A percentile compares a stretch with the other conserved stretches of the same genome.
These are phyloP conservation scores for Saccharomycopsis hybrid DNA, from an alignment of 1,139 yeast species.

Conservation along the genomic window DNA sequence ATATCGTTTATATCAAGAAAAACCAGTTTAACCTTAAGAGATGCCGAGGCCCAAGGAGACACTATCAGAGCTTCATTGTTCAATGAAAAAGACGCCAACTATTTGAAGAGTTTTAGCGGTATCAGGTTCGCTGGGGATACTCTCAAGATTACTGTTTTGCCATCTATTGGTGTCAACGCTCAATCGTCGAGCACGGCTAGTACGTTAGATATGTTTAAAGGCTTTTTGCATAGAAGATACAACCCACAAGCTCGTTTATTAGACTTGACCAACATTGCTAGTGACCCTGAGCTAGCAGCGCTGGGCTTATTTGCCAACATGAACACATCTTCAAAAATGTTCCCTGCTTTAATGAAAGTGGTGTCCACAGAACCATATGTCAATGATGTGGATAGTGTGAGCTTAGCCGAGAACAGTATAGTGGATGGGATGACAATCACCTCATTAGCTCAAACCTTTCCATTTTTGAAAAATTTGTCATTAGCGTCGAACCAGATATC, in stretches of 20 bases:
- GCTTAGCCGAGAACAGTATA: conserved; percentile 60
- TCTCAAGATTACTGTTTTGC: conserved; percentile 46
- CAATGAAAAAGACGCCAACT: conserved; percentile 48
- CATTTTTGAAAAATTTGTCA: conserved; percentile 69
- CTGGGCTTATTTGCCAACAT: conserved; percentile 63
- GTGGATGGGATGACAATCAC: conserved; percentile 52
- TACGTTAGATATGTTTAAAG: conserved; percentile 57
- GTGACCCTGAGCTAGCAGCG: conserved; percentile 54
- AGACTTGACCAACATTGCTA: conserved; percentile 58
- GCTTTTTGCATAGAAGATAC: conserved; percentile 61
- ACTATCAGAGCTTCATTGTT: conserved; percentile 53
- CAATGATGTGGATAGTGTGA: conserved; percentile 62
- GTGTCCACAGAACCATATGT: conserved; percentile 42
- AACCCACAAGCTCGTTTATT: conserved; percentile 58
- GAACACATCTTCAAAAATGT: conserved; percentile 65
- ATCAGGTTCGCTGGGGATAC: conserved; percentile 74
- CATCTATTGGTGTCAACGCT: conserved; percentile 20
- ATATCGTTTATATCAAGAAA: conserved; percentile 65
- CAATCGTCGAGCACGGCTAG: conserved; percentile 28
- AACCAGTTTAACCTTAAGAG: conserved; percentile 48
- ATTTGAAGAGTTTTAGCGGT: conserved; percentile 60
- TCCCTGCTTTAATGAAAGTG: conserved; percentile 84
- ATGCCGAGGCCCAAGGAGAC: conserved; percentile 40
- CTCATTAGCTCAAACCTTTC: conserved; percentile 68
- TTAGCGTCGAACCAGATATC: conserved; percentile 67